Evolutionary conservation across 1,284 basidiomycete species (phyloP).

Genomic region (Dichomitus squalens): DNA sequence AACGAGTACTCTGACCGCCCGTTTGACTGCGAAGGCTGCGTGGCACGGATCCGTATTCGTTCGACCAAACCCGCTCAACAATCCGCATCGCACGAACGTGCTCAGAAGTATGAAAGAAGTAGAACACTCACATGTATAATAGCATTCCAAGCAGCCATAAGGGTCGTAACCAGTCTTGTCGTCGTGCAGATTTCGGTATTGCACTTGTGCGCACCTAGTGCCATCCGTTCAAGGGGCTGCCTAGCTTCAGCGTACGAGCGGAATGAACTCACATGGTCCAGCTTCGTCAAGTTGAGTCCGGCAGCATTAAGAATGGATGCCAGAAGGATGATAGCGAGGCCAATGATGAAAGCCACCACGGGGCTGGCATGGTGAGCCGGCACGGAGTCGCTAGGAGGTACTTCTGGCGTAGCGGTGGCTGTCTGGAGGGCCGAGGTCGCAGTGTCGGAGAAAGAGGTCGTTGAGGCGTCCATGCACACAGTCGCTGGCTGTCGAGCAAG

Average conservation of each 20-base stretch:
- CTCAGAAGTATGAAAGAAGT: too few relatives aligned
- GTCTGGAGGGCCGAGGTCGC: slow-evolving; percentile 10
- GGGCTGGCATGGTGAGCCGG: slow-evolving; percentile 52
- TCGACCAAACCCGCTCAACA: too few relatives aligned
- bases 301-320: slow-evolving; percentile 85
- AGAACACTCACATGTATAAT: slow-evolving; percentile 63
- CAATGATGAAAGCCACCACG: slow-evolving; percentile 78
- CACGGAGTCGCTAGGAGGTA: slow-evolving; percentile 25
- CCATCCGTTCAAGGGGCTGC: not conserved
- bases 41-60: too few relatives aligned
- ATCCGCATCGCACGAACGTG: too few relatives aligned
- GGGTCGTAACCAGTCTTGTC: slow-evolving; percentile 74
- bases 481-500: slow-evolving; percentile 2
- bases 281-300: slow-evolving; percentile 81
- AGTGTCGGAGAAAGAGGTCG: not conserved
- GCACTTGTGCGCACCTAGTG: slow-evolving; percentile 66
- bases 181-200: slow-evolving; percentile 69
- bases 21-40: too few relatives aligned
- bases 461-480: slow-evolving; percentile 24
- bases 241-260: not conserved
- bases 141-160: slow-evolving; percentile 84
- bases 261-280: slow-evolving; percentile 69
- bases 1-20: too few relatives aligned
- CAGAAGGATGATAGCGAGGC: slow-evolving; percentile 74
- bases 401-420: slow-evolving; percentile 9